These are phyloP conservation scores for Capsella bursapastoris DNA, from an alignment of 345 rosid genomes.

Conservation along the genomic window DNA sequence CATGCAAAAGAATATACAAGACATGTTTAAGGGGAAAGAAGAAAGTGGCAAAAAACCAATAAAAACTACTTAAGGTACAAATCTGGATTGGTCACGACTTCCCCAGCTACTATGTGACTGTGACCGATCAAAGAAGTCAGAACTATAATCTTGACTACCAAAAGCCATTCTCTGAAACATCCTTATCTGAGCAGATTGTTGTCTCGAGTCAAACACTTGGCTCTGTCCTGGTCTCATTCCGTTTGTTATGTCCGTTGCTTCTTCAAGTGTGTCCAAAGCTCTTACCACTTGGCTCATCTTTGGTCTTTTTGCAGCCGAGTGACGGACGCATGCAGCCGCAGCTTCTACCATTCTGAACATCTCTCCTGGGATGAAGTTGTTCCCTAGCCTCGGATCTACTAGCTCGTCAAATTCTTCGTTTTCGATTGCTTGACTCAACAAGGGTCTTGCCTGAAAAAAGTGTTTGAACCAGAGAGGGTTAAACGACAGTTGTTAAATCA, in stretches of 20 bases:
- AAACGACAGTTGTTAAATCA: not conserved
- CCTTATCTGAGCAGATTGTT: slow-evolving; percentile 94
- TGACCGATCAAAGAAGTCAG: slow-evolving; percentile 61
- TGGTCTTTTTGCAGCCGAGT: slow-evolving; percentile 88
- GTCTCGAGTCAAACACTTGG: slow-evolving; percentile 68
- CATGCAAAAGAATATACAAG: slow-evolving; percentile 44
- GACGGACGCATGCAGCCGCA: slow-evolving; percentile 96
- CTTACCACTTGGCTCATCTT: slow-evolving; percentile 98
- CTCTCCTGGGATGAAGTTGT: slow-evolving; percentile 64
- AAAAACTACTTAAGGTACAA: slow-evolving; percentile 45
- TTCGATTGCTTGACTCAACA: slow-evolving; percentile 79
- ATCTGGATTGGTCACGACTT: slow-evolving; percentile 61
- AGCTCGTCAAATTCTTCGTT: slow-evolving; percentile 66
- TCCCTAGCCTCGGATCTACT: slow-evolving; percentile 72
- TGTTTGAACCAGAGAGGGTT: not conserved
- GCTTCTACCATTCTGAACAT: slow-evolving; percentile 97
- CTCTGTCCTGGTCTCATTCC: slow-evolving; percentile 97
- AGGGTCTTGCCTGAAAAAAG: slow-evolving; percentile 78
- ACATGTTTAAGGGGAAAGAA: slow-evolving; percentile 16
- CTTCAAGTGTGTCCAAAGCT: slow-evolving; percentile 81
- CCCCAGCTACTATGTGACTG: slow-evolving; percentile 86
- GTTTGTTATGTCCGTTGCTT: slow-evolving; percentile 70
- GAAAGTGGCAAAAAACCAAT: not conserved
- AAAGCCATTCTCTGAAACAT: slow-evolving; percentile 95
- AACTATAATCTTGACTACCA: slow-evolving; percentile 87